Conservation (phyloP, 129 eudicot genomes). For the Cynara cardunculus region DNA sequence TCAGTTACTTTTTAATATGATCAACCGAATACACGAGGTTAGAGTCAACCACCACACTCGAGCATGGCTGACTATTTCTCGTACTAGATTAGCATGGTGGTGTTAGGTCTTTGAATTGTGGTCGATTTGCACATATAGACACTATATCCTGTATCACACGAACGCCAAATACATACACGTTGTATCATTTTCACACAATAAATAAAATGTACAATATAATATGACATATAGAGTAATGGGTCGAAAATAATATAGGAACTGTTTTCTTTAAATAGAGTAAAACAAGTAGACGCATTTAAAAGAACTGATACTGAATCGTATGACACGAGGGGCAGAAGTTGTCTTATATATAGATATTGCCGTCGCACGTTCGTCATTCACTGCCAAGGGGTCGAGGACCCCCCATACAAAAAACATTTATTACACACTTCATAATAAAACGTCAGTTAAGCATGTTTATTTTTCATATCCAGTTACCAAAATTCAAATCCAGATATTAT, state of each 20-base stretch:
- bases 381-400: not conserved
- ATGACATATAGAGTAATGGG: not conserved
- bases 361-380: not conserved
- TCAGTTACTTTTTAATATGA: too few species aligned
- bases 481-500: not conserved
- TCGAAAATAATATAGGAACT: not conserved
- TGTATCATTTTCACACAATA: not conserved
- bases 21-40: too few species aligned
- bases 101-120: not conserved
- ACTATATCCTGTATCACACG: not conserved
- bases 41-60: too few species aligned
- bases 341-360: not conserved
- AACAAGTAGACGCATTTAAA: not conserved
- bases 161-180: not conserved
- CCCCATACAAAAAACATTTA: too few species aligned
- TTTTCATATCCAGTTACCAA: not conserved
- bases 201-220: not conserved
- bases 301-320: not conserved
- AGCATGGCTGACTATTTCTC: too few species aligned
- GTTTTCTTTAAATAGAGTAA: not conserved
- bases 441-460: not conserved
- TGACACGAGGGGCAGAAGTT: not conserved
- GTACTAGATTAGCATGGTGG: not conserved
- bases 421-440: too few species aligned
- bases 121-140: not conserved